phyloP scores from a whole-genome alignment of 805 yeast genomes.

The Myxozyma geophila region DNA sequence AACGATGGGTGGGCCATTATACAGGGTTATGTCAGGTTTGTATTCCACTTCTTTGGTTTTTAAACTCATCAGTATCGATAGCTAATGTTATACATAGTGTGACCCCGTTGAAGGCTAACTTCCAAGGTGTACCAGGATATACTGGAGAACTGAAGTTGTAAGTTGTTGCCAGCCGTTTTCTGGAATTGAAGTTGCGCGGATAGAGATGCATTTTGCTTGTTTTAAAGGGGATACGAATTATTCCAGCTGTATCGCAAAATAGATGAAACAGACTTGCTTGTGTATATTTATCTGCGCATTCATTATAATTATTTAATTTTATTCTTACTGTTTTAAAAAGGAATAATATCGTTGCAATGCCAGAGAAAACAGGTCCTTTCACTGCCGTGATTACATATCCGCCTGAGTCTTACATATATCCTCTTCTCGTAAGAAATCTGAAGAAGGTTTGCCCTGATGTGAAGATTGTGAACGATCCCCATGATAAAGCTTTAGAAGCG shows the following conservation, averaged over 20 bases:
- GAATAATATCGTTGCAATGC: not conserved
- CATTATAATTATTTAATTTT: not conserved
- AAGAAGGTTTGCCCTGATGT: conserved; percentile 45
- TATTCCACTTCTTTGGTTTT: not conserved
- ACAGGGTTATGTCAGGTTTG: conserved; percentile 61
- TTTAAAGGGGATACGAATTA: not conserved
- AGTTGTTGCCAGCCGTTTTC: not conserved
- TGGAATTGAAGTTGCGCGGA: not conserved
- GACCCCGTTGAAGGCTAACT: conserved; percentile 74
- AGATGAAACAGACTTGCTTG: not conserved
- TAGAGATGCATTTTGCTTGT: not conserved
- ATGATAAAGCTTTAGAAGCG: conserved; percentile 39
- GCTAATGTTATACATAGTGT: conserved; percentile 48
- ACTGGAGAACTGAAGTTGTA: conserved; percentile 62
- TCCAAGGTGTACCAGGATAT: conserved; percentile 56
- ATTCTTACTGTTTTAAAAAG: not conserved
- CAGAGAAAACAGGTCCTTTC: conserved; percentile 1
- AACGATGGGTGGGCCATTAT: conserved; percentile 74
- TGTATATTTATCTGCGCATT: not conserved
- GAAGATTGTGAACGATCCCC: conserved; percentile 37
- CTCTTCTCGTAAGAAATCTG: conserved; percentile 47
- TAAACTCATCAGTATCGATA: not conserved
- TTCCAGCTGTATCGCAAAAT: not conserved
- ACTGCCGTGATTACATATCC: conserved; percentile 46
- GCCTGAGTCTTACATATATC: conserved; percentile 50